Conservation (phyloP, 371 early-diverging fungal species). For the Actinomortierella ambigua region DNA sequence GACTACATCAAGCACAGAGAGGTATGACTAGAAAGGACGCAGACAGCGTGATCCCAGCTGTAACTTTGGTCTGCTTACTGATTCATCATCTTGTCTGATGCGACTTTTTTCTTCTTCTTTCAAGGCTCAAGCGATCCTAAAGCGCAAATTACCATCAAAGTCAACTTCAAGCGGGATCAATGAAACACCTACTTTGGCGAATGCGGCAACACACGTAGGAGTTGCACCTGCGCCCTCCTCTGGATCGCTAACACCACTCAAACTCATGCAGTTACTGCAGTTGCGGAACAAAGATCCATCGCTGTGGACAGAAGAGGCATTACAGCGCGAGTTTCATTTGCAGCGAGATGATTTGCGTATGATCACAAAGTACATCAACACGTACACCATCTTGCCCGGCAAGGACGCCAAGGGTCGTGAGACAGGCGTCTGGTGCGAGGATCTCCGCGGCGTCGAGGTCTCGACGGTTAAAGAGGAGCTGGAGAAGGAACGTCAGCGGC, state of each 20-base stretch:
- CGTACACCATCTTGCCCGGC: conserved; percentile 38
- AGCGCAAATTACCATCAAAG: conserved; percentile 34
- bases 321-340: conserved; percentile 23
- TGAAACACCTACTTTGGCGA: conserved; percentile 6
- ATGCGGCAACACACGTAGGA: conserved; percentile 1
- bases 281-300: conserved; percentile 39
- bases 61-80: background rate
- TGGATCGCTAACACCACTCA: conserved; percentile 26
- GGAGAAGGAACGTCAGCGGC: background rate
- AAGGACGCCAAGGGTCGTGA: conserved; percentile 44
- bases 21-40: conserved; percentile 3
- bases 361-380: conserved; percentile 38
- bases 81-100: background rate
- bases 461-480: conserved; percentile 19
- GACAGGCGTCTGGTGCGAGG: conserved; percentile 46
- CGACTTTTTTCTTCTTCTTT: background rate
- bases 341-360: conserved; percentile 18
- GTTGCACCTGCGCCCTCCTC: background rate
- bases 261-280: conserved; percentile 33
- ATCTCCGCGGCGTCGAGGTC: conserved; percentile 27
- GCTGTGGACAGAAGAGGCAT: conserved; percentile 24
- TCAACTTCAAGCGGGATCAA: conserved; percentile 1
- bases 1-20: conserved; percentile 43
- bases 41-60: no score
- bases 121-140: conserved; percentile 31